phyloP scores from a whole-genome alignment of 1,139 yeast genomes.

The Pichia norvegensis region DNA sequence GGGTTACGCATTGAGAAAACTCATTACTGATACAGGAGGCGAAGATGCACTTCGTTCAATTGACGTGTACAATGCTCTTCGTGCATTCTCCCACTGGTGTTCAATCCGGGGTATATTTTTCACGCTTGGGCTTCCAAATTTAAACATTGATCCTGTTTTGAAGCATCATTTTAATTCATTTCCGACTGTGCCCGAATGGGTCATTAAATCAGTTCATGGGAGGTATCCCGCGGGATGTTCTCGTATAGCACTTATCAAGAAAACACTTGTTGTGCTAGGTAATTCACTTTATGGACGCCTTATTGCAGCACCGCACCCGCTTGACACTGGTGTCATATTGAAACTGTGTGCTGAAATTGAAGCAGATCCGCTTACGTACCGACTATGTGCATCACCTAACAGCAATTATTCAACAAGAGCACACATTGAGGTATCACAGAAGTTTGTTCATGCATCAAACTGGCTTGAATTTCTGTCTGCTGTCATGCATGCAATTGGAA shows the following conservation, averaged over 20 bases:
- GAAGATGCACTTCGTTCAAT: slow-evolving; percentile 34
- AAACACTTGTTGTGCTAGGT: slow-evolving; percentile 28
- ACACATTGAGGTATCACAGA: slow-evolving; percentile 22
- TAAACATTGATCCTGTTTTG: slow-evolving; percentile 31
- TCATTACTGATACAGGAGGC: slow-evolving; percentile 37
- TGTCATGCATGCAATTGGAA: slow-evolving; percentile 29
- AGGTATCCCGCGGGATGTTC: slow-evolving; percentile 52
- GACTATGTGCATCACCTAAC: slow-evolving; percentile 35
- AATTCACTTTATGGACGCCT: slow-evolving; percentile 29
- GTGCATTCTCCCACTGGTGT: slow-evolving; percentile 53
- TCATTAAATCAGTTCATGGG: slow-evolving; percentile 35
- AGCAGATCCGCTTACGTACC: slow-evolving; percentile 42
- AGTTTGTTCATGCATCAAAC: slow-evolving; percentile 22
- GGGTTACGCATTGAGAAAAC: slow-evolving; percentile 38
- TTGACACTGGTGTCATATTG: slow-evolving; percentile 33
- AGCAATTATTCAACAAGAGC: slow-evolving; percentile 35
- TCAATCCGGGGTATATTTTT: slow-evolving; percentile 42
- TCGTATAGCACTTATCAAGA: slow-evolving; percentile 38
- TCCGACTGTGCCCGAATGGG: slow-evolving; percentile 38
- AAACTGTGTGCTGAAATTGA: slow-evolving; percentile 42
- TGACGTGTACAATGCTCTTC: slow-evolving; percentile 41
- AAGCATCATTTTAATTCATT: slow-evolving; percentile 32
- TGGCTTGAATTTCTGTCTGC: slow-evolving; percentile 31
- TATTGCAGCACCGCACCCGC: slow-evolving; percentile 22
- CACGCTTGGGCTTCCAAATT: slow-evolving; percentile 37